phyloP scores from a whole-genome alignment of 2,329 filamentous ascomycete genomes.

The Calonectria fujianensis region DNA sequence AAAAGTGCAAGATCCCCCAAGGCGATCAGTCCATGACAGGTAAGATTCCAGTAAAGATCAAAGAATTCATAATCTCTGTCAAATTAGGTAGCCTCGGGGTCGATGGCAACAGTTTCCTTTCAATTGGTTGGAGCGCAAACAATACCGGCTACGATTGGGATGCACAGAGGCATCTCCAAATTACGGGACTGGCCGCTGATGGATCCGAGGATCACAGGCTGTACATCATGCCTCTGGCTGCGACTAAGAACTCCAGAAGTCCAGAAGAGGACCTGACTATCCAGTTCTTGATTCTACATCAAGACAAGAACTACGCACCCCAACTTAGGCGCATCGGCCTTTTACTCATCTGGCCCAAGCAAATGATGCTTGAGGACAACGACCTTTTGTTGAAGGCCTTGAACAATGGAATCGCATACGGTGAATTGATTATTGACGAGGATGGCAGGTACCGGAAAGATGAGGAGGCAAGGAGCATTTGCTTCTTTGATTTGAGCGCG shows the following conservation, averaged over 20 bases:
- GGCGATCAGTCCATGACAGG: neutral
- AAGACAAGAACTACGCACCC: neutral
- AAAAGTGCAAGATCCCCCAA: neutral
- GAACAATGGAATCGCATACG: neutral
- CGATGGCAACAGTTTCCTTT: neutral
- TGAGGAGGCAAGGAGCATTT: neutral
- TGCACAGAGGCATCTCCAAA: neutral
- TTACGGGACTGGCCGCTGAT: neutral
- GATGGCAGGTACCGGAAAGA: neutral
- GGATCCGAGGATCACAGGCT: neutral
- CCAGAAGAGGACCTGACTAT: neutral
- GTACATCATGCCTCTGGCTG: neutral
- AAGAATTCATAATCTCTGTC: neutral
- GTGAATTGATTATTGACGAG: neutral
- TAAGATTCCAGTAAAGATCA: neutral
- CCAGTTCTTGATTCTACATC: neutral
- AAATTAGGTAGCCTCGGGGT: neutral
- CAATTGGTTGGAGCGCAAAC: neutral
- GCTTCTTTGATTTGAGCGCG: neutral
- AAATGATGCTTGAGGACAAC: neutral
- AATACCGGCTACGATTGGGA: conserved; percentile 3
- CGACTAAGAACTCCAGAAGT: neutral
- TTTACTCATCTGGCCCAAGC: neutral
- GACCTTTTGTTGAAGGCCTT: neutral
- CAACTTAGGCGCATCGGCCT: neutral